Base-by-base conservation (phyloP, 495 filamentous ascomycete genomes). In the Neurospora sp. region DNA sequence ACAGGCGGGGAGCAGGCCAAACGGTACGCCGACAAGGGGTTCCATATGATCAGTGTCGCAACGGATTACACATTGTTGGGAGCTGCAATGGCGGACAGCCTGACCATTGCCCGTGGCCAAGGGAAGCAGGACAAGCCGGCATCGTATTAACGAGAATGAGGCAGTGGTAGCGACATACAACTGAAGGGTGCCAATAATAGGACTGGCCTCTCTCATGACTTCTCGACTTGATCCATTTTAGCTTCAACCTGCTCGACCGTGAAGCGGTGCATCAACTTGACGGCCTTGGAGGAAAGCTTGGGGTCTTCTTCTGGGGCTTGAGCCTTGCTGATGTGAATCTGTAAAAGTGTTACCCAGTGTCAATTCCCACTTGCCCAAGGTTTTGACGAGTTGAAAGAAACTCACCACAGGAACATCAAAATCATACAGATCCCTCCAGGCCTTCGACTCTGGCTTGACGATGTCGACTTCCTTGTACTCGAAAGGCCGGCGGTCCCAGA, bases 361-460 rank as follows among this genome's bases (percentile, higher is more conserved):
- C 18, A 12, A 35, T 6, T 61, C 7, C 22, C 53, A 61, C 20
- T 14, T 18, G 16, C 4, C 0, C 3, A 7, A 59, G 2, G 27
- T 1, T 18, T 65, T 14, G 65, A 69, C 27, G 42, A 20, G 27
- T n/a, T 14, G 3, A 5, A 5, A 1, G 2, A 5, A 44, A 77
- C 87, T 73, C 81, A 92, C 91, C 69, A 97, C 94, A 3, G 94
- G 94, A 1, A 93, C 91, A 78, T 97, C 94, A 78, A 96, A 95
- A 35, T 96, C 94, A 78, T 97, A 97, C 16, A 93, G 79, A 78
- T 91, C 87, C 77, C 88, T 91, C 94, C 94, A 97, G 38, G 81
- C 73, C 74, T 90, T 87, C 44, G 88, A 85, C 45, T 84, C 88
- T 0, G 87, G 84, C 40, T 84, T 84, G 87, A 94, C 90, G 22